Evolutionary conservation across 768 basidiomycete species (phyloP), one percentile per base, ranked within the genome.

Genomic region (Gymnopilus junonius): DNA sequence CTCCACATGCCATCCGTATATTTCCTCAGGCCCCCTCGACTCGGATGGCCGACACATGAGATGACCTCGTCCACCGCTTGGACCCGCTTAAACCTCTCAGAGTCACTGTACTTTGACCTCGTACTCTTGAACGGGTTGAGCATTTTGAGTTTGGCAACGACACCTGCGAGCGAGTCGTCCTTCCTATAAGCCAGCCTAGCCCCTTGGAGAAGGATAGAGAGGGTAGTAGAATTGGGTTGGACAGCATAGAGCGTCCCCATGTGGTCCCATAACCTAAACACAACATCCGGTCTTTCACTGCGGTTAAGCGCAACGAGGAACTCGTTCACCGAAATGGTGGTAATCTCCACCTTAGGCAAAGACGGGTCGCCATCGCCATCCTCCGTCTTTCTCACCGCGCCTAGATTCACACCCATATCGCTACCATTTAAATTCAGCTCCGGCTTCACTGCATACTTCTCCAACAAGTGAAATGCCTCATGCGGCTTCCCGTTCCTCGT

Each of bases 201-300:
- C 1, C 87, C 79, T 56, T 87, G 82, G 51, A 94, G 80, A 11
- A 94, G 69, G 57, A 88, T 77, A 45, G 80, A 79, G 56, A 94
- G 82, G 31, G 89, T 85, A 54, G 74, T 71, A 17, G 80, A 72
- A 48, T 90, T 84, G 0, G 88, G 89, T 3, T 76, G 71, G 0
- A 88, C 76, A 4, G 78, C 80, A 71, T 90, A 95, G 3, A 93
- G 72, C 0, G 73, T 68, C 3, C 77, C 76, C 75, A 92, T 84
- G 25, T 86, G 74, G n/a, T 89, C 86, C 89, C 91, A 94, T 1
- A 93, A 68, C 43, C 76, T 75, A 71, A 91, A 88, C 3, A 89
- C 81, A 7, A 83, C 75, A 66, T 91, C 90, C 0, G 89, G 89
- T 3, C 90, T 84, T 31, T 80, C 75, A 20, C 80, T 79, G 21